These are phyloP conservation scores for Zopfia rhizophila DNA, from an alignment of 2,329 filamentous ascomycete species.

Conservation along the genomic window DNA sequence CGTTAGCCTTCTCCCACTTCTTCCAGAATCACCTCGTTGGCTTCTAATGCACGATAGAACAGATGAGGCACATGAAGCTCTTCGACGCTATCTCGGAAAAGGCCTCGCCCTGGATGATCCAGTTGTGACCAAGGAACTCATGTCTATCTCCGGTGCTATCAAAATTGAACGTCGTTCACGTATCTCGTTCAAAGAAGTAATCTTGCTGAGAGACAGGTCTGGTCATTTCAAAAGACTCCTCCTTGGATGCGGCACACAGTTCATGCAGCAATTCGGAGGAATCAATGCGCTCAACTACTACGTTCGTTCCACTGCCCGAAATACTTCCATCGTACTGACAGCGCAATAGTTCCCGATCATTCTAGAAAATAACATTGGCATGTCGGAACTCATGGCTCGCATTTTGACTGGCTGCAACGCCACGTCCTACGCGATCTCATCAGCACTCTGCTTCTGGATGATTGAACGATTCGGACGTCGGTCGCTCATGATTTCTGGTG, in stretches of 20 bases:
- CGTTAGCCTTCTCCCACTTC: conserved; percentile 55
- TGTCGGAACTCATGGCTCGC: conserved; percentile 23
- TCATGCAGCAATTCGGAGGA: conserved; percentile 27
- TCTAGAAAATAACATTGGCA: conserved; percentile 22
- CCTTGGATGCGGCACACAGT: conserved; percentile 22
- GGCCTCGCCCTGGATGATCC: conserved; percentile 12
- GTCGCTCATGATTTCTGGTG: conserved; percentile 29
- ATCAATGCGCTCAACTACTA: conserved; percentile 25
- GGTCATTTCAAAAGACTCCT: conserved; percentile 19
- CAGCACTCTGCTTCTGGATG: conserved; percentile 31
- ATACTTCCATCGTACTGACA: background rate
- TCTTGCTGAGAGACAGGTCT: conserved; percentile 17
- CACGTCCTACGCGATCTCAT: conserved; percentile 33
- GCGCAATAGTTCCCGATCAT: conserved; percentile 16
- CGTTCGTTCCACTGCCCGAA: no score
- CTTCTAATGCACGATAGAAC: conserved; percentile 61
- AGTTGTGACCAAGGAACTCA: conserved; percentile 15
- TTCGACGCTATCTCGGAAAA: conserved; percentile 37
- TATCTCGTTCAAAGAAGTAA: conserved; percentile 22
- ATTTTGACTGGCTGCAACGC: conserved; percentile 29
- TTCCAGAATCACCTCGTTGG: conserved; percentile 67
- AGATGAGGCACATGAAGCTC: conserved; percentile 60
- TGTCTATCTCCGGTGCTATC: conserved; percentile 23
- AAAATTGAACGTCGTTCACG: conserved; percentile 17
- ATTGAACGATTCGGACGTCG: conserved; percentile 36